Evolutionary conservation across 495 filamentous ascomycete genomes (phyloP).

Genomic region (Talaromyces trachyspermus): DNA sequence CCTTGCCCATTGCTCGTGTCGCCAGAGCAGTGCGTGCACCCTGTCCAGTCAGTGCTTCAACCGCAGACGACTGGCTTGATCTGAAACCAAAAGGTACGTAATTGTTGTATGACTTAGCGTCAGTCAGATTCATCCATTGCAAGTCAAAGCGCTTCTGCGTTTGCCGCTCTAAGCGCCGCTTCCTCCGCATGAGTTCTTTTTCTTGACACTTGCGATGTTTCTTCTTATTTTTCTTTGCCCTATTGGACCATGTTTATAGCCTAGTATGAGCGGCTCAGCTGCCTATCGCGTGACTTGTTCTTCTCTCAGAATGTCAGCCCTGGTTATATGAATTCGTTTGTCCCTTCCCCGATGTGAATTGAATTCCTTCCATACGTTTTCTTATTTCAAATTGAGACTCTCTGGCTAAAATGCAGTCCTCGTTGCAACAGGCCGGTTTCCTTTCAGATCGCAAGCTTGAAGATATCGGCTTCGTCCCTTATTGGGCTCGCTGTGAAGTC

Average conservation of each 20-base stretch:
- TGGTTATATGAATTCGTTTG: not conserved
- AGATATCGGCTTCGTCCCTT: conserved; percentile 26
- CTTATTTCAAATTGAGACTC: too few relatives aligned
- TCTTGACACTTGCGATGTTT: not conserved
- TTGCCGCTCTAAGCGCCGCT: conserved; percentile 3
- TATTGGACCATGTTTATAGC: too few relatives aligned
- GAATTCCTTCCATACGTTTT: too few relatives aligned
- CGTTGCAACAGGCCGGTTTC: conserved; percentile 2
- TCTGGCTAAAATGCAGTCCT: conserved; percentile 7
- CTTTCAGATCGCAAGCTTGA: conserved; percentile 5
- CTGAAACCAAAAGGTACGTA: conserved; percentile 4
- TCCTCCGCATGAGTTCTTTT: conserved; percentile 4
- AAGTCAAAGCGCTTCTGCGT: not conserved
- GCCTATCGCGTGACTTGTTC: conserved; percentile 1
- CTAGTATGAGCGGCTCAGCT: too few relatives aligned
- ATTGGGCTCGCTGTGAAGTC: conserved; percentile 33
- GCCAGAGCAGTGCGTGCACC: not conserved
- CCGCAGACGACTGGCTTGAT: not conserved
- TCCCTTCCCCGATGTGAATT: too few relatives aligned
- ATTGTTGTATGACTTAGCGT: too few relatives aligned
- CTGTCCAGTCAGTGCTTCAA: not conserved
- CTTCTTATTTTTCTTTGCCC: not conserved
- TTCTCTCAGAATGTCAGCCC: conserved; percentile 1
- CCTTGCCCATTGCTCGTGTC: not conserved
- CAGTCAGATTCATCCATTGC: too few relatives aligned